phyloP scores from a whole-genome alignment of 78 protist species.

The Protostelium mycophagum region DNA sequence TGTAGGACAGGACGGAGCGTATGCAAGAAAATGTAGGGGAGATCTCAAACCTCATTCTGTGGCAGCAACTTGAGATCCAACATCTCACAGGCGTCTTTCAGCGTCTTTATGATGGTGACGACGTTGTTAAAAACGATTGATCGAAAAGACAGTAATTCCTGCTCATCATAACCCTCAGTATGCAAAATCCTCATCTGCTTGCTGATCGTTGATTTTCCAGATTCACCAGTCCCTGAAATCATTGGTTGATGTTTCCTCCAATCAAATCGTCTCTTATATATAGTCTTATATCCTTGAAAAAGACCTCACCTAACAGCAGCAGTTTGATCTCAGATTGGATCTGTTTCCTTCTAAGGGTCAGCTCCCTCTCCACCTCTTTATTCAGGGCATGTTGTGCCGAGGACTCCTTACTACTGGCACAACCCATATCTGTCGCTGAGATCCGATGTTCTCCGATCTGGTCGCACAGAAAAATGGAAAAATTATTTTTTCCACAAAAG shows the following conservation, averaged over 20 bases:
- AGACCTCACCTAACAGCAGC: background rate
- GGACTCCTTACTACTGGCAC: no score
- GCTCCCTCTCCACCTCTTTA: background rate
- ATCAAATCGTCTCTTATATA: no score
- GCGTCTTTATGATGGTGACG: background rate
- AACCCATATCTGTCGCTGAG: no score
- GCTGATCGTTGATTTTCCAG: background rate
- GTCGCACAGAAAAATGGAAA: no score
- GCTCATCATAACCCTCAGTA: background rate
- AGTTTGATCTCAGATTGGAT: background rate
- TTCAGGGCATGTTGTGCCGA: no score
- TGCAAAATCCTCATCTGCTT: background rate
- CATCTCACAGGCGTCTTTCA: background rate
- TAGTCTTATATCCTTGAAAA: no score
- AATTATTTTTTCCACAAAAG: no score
- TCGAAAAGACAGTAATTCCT: background rate
- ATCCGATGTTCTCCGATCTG: no score
- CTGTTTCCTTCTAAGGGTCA: background rate
- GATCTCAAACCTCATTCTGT: background rate
- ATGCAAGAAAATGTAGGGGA: no score
- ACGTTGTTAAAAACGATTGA: background rate
- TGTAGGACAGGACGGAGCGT: no score
- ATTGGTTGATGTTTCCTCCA: no score
- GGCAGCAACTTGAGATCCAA: background rate
- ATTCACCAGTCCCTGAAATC: background rate